Conservation (phyloP, 352 stramenopile genomes). For the Phytophthora meadii region DNA sequence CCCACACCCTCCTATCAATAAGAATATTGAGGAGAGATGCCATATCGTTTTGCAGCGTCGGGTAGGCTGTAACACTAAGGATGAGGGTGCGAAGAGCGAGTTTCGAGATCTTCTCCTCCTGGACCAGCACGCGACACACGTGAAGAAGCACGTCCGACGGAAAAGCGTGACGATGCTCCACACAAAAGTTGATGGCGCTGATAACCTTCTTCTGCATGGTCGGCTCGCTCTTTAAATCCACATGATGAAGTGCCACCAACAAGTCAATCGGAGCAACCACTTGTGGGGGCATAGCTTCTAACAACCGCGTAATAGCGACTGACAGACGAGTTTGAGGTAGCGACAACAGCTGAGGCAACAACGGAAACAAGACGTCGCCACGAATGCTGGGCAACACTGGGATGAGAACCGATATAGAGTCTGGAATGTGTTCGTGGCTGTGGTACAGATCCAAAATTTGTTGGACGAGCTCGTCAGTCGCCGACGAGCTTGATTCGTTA, state of each 20-base stretch:
- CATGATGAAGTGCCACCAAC: constrained; percentile 78
- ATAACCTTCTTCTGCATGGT: constrained; percentile 84
- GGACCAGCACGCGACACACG: constrained; percentile 69
- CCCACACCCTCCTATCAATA: constrained; percentile 63
- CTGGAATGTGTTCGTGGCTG: constrained; percentile 58
- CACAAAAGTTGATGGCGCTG: constrained; percentile 78
- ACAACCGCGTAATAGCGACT: constrained; percentile 73
- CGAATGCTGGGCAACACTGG: constrained; percentile 67
- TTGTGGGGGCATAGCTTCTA: constrained; percentile 79
- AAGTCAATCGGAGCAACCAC: constrained; percentile 71
- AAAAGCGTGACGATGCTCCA: constrained; percentile 83
- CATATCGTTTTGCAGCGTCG: constrained; percentile 68
- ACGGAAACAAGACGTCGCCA: constrained; percentile 60
- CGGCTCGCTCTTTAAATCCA: constrained; percentile 72
- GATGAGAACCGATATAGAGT: constrained; percentile 77
- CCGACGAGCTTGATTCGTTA: constrained; percentile 45
- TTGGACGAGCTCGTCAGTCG: constrained; percentile 56
- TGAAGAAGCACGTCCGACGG: constrained; percentile 76
- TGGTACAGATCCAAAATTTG: constrained; percentile 74
- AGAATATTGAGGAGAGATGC: constrained; percentile 65
- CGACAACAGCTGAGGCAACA: constrained; percentile 64
- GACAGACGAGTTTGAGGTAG: constrained; percentile 61
- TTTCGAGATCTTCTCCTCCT: constrained; percentile 67
- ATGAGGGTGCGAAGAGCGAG: constrained; percentile 82
- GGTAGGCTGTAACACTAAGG: constrained; percentile 76